These are phyloP conservation scores for Bretziella fagacearum DNA, from an alignment of 2,329 filamentous ascomycete genomes.

Conservation along the genomic window DNA sequence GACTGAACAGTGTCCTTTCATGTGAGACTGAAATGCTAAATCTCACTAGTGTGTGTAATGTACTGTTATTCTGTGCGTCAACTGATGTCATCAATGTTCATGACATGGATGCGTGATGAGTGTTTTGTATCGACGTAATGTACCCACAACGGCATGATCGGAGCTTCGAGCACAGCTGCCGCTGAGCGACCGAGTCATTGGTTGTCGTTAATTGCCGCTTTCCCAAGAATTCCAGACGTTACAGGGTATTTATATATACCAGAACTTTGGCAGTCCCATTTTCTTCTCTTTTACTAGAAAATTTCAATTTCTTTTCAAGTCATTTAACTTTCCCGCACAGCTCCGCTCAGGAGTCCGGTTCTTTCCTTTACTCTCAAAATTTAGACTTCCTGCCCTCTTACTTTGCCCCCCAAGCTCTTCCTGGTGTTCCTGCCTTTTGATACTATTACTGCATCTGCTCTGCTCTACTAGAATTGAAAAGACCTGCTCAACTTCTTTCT, in stretches of 20 bases:
- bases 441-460: too few relatives aligned
- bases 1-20: neutral
- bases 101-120: neutral
- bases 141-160: neutral
- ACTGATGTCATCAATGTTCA: neutral
- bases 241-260: neutral
- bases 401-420: neutral
- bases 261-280: too few relatives aligned
- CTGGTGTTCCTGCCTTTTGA: neutral
- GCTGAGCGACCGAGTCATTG: neutral
- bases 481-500: neutral
- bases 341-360: neutral
- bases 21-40: conserved; percentile 4
- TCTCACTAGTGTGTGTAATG: conserved; percentile 3
- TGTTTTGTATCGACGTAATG: neutral
- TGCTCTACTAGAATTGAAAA: too few relatives aligned
- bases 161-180: neutral
- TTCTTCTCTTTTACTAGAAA: neutral
- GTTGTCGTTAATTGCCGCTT: neutral
- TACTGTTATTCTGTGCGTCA: neutral
- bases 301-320: neutral
- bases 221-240: neutral
- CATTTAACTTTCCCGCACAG: neutral
- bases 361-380: conserved; percentile 3
- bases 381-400: neutral